A percentile compares a stretch with the other conserved stretches of the same genome.
Evolutionary conservation across 2,329 filamentous ascomycete genomes (phyloP).

Genomic region (Paracorniculantispora psalliotae): DNA sequence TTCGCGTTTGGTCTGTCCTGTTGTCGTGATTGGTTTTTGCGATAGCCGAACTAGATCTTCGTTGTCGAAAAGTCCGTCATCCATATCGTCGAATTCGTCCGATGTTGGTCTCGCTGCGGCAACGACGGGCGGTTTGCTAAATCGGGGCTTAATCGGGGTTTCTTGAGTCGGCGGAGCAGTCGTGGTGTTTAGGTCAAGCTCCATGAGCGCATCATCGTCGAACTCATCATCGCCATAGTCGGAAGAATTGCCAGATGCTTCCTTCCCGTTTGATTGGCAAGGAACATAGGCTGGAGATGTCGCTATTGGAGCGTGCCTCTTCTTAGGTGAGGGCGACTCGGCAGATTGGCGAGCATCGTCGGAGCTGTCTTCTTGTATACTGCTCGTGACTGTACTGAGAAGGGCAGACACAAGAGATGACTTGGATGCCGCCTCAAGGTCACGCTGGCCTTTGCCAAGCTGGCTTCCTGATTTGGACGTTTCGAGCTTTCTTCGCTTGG

Average conservation of each 20-base stretch:
- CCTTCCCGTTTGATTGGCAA: slow-evolving; percentile 1
- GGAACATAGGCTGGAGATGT: not conserved
- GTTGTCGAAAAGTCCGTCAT: slow-evolving; percentile 54
- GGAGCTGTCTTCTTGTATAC: slow-evolving; percentile 41
- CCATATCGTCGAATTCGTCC: slow-evolving; percentile 63
- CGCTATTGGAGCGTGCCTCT: slow-evolving; percentile 14
- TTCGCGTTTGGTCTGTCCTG: slow-evolving; percentile 9
- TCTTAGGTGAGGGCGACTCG: slow-evolving; percentile 42
- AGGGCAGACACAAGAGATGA: slow-evolving; percentile 56
- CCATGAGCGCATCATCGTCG: slow-evolving; percentile 55
- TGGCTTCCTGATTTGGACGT: slow-evolving; percentile 36
- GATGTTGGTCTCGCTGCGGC: slow-evolving; percentile 24
- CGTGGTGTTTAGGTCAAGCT: slow-evolving; percentile 43
- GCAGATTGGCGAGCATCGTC: slow-evolving; percentile 25
- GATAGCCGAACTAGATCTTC: slow-evolving; percentile 26
- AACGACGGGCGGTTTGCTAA: slow-evolving; percentile 13
- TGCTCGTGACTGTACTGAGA: slow-evolving; percentile 59
- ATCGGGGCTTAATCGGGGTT: slow-evolving; percentile 11
- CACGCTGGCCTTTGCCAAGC: slow-evolving; percentile 29
- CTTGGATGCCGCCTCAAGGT: slow-evolving; percentile 48
- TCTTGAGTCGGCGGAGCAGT: slow-evolving; percentile 21
- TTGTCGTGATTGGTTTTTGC: slow-evolving; percentile 2
- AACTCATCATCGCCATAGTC: slow-evolving; percentile 55
- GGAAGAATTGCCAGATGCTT: slow-evolving; percentile 26
- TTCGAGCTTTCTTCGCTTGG: slow-evolving; percentile 62